phyloP scores from a whole-genome alignment of 805 yeast species.

The Cyberlindnera suaveolens region DNA sequence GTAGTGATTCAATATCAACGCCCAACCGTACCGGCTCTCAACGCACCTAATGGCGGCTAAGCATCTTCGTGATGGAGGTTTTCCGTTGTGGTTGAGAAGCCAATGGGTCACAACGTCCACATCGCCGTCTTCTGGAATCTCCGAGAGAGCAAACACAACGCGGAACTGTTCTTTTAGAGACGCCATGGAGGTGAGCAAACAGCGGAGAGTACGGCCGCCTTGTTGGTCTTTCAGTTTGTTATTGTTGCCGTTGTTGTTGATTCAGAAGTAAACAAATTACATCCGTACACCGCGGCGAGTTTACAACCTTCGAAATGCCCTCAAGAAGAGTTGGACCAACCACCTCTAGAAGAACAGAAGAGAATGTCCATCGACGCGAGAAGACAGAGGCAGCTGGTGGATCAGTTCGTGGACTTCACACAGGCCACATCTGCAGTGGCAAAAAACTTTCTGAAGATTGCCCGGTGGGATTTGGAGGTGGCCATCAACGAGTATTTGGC shows the following conservation, averaged over 20 bases:
- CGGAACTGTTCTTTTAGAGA: not conserved
- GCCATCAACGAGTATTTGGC: constrained; percentile 24
- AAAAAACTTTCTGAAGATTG: constrained; percentile 14
- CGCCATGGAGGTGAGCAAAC: not conserved
- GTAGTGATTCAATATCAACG: constrained; percentile 11
- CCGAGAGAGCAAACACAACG: constrained; percentile 16
- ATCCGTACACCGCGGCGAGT: too few species aligned
- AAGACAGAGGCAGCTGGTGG: constrained; percentile 21
- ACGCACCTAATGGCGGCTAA: constrained; percentile 16
- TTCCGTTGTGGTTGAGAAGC: constrained; percentile 19
- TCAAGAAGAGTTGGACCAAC: not conserved
- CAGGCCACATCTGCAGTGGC: constrained; percentile 19
- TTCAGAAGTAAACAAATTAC: too few species aligned
- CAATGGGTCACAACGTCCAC: constrained; percentile 17
- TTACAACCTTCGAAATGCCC: too few species aligned
- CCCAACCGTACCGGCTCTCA: not conserved
- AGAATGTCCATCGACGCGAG: constrained; percentile 17
- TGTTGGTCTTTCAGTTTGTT: too few species aligned
- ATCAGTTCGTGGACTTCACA: constrained; percentile 25
- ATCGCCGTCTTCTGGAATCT: constrained; percentile 17
- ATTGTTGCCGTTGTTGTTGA: too few species aligned
- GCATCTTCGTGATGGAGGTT: constrained; percentile 20
- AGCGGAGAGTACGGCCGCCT: not conserved
- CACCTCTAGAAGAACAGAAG: not conserved
- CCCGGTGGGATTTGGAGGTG: constrained; percentile 22